Conservation (phyloP, 306 rosid genomes). For the Adenanthera pavonina region DNA sequence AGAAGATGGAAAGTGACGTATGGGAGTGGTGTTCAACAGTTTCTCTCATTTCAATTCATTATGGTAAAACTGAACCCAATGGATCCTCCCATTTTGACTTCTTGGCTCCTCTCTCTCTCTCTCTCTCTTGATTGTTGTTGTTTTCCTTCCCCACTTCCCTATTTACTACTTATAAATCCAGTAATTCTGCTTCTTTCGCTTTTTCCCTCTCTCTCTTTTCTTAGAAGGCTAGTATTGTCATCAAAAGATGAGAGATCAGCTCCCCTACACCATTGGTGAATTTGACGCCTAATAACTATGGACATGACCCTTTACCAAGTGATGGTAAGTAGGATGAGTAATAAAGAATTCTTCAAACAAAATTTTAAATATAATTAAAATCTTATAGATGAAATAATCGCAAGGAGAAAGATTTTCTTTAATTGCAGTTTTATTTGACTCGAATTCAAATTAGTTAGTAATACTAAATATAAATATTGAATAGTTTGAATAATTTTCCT, state of each 20-base stretch:
- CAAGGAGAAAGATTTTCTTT: no score
- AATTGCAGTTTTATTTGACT: no score
- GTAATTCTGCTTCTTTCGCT: not conserved
- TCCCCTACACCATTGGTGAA: not conserved
- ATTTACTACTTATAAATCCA: not conserved
- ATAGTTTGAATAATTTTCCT: no score
- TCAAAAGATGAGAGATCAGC: not conserved
- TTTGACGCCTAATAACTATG: not conserved
- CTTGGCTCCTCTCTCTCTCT: constrained; percentile 19
- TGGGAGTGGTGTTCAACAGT: constrained; percentile 28
- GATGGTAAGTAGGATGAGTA: no score
- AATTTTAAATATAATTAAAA: no score
- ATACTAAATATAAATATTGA: no score
- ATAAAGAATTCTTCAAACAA: no score
- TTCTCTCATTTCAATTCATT: not conserved
- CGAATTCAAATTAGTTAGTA: no score
- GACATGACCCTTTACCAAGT: no score
- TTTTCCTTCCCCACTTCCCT: constrained; percentile 1
- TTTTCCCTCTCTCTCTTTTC: not conserved
- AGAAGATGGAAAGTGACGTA: constrained; percentile 31
- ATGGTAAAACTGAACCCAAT: not conserved
- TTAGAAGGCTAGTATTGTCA: not conserved
- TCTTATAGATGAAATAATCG: no score
- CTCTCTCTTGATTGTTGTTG: constrained; percentile 24
- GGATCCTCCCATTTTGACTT: constrained; percentile 41